Percentiles rank a stretch among this genome's conserved stretches.
These are phyloP conservation scores for Podospora australis DNA, from an alignment of 495 filamentous ascomycete genomes.

Conservation along the genomic window DNA sequence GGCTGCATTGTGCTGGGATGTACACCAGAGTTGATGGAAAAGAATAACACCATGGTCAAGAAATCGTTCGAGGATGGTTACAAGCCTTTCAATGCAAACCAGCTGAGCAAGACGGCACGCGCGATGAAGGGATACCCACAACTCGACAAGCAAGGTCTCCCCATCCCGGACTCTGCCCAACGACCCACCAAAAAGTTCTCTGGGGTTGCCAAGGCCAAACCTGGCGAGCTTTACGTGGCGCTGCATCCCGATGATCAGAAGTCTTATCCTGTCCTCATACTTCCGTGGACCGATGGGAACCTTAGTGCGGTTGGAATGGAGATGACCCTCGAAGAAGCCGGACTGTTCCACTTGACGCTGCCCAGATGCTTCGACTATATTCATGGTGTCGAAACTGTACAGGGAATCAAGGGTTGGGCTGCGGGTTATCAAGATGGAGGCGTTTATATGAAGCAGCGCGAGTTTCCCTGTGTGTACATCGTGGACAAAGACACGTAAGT, in stretches of 20 bases:
- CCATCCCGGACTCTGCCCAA: not conserved
- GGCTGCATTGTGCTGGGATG: conserved; percentile 34
- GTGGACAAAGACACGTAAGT: conserved; percentile 27
- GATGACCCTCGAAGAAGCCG: conserved; percentile 25
- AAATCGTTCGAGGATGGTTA: conserved; percentile 26
- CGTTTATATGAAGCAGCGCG: conserved; percentile 22
- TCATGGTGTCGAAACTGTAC: not conserved
- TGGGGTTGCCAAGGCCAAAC: conserved; percentile 12
- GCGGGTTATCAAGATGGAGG: conserved; percentile 36
- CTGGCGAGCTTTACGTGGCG: conserved; percentile 29
- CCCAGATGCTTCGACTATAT: conserved; percentile 35
- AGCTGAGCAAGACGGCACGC: conserved; percentile 16
- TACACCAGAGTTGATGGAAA: conserved; percentile 12
- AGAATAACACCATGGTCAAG: conserved; percentile 32
- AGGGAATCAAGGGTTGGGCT: conserved; percentile 34
- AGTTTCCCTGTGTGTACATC: conserved; percentile 40
- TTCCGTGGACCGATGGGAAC: conserved; percentile 30
- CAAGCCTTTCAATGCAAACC: conserved; percentile 24
- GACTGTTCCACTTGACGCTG: conserved; percentile 25
- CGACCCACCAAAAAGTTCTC: conserved; percentile 3
- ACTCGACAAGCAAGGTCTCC: conserved; percentile 2
- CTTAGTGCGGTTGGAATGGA: conserved; percentile 25
- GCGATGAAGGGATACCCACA: conserved; percentile 10
- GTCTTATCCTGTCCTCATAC: conserved; percentile 34
- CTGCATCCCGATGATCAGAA: conserved; percentile 23